phyloP scores from a whole-genome alignment of 2,329 filamentous ascomycete genomes.

The Penicillium occitanis region DNA sequence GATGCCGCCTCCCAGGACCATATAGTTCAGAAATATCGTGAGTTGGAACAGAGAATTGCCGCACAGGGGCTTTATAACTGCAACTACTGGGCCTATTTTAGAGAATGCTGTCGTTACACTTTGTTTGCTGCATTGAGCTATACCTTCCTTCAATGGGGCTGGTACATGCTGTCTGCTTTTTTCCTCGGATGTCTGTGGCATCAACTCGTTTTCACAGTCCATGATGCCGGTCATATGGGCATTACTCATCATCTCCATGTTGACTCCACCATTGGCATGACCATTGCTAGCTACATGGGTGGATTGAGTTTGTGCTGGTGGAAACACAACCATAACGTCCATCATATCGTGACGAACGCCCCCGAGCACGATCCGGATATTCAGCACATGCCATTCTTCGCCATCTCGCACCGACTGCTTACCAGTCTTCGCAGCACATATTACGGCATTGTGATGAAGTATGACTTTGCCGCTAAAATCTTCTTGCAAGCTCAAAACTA shows the following conservation, averaged over 20 bases:
- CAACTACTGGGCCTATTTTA: slow-evolving; percentile 75
- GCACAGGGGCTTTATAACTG: slow-evolving; percentile 79
- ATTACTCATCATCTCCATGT: slow-evolving; percentile 87
- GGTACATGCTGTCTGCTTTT: slow-evolving; percentile 68
- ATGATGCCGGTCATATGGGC: slow-evolving; percentile 96
- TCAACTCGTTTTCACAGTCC: slow-evolving; percentile 87
- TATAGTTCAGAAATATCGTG: slow-evolving; percentile 80
- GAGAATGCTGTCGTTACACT: slow-evolving; percentile 71
- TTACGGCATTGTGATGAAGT: slow-evolving; percentile 77
- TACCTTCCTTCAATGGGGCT: slow-evolving; percentile 59
- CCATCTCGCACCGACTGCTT: slow-evolving; percentile 78
- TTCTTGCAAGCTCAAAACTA: slow-evolving; percentile 74
- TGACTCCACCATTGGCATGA: slow-evolving; percentile 82
- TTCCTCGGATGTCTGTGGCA: slow-evolving; percentile 88
- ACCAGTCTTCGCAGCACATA: slow-evolving; percentile 73
- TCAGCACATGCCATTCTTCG: slow-evolving; percentile 85
- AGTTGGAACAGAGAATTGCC: slow-evolving; percentile 68
- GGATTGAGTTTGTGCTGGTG: slow-evolving; percentile 94
- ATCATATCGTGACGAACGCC: slow-evolving; percentile 93
- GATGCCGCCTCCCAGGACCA: slow-evolving; percentile 70
- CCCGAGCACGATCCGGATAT: slow-evolving; percentile 97
- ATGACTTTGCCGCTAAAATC: slow-evolving; percentile 70
- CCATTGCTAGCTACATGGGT: slow-evolving; percentile 85
- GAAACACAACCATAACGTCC: slow-evolving; percentile 94
- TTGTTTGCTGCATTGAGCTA: slow-evolving; percentile 65